These are phyloP conservation scores for Bombardia bombarda DNA, from an alignment of 495 filamentous ascomycete species.

Conservation along the genomic window DNA sequence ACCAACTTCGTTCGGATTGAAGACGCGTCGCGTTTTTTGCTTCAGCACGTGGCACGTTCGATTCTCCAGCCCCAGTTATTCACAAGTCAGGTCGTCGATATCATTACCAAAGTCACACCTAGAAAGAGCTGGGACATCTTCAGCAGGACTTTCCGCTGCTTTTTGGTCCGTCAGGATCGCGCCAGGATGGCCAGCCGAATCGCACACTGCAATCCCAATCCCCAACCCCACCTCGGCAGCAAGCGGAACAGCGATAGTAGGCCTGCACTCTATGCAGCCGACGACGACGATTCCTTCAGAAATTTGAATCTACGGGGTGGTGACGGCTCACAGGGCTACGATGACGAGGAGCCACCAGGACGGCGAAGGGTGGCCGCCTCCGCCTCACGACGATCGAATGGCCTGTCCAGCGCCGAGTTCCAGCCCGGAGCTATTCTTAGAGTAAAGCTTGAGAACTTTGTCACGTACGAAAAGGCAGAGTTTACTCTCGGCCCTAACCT, in stretches of 20 bases:
- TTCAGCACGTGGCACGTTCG: too few relatives aligned
- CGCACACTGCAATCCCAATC: neutral
- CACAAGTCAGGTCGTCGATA: too few relatives aligned
- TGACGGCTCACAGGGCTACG: too few relatives aligned
- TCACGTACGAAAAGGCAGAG: constrained; percentile 86
- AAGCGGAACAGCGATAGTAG: too few relatives aligned
- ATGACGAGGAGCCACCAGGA: constrained; percentile 9
- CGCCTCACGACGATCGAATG: too few relatives aligned
- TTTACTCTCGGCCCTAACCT: constrained; percentile 85
- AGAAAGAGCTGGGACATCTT: too few relatives aligned
- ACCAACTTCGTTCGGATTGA: neutral
- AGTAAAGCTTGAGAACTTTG: constrained; percentile 83
- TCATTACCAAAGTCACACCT: too few relatives aligned
- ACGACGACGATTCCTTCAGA: too few relatives aligned
- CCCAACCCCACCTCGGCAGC: neutral
- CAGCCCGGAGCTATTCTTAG: constrained; percentile 86
- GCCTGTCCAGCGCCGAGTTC: constrained; percentile 21
- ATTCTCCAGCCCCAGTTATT: too few relatives aligned
- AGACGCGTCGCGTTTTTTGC: constrained; percentile 9
- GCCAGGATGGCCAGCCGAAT: neutral
- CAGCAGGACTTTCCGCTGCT: too few relatives aligned
- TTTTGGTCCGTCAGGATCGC: too few relatives aligned
- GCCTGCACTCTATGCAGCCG: too few relatives aligned
- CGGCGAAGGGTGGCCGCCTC: constrained; percentile 11
- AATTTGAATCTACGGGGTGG: constrained; percentile 10